Conservation (phyloP, 441 rosid species). For the Biscutella laevigata region DNA sequence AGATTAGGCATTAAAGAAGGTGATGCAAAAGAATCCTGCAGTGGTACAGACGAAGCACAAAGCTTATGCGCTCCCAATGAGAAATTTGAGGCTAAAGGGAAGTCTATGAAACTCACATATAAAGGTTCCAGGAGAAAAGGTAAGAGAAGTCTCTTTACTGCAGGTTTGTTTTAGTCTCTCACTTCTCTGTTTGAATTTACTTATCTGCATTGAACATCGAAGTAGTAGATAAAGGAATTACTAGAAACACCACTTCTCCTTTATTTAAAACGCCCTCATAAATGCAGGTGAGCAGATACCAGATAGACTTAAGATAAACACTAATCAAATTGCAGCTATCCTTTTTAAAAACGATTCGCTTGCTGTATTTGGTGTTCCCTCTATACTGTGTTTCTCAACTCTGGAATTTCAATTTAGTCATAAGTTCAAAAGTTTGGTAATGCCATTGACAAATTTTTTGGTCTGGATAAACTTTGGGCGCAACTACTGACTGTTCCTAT, state of each 20-base stretch:
- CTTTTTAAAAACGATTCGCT: neutral
- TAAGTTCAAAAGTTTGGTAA: neutral
- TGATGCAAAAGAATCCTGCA: conserved; percentile 53
- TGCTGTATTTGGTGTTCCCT: conserved; percentile 5
- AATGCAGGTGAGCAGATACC: neutral
- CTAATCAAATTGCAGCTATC: neutral
- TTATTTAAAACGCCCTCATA: neutral
- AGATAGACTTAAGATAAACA: neutral
- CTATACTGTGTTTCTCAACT: conserved; percentile 6
- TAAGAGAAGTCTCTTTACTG: conserved; percentile 59
- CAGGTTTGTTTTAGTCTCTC: conserved; percentile 41
- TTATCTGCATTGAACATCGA: conserved; percentile 8
- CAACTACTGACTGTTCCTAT: conserved; percentile 5
- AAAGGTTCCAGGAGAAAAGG: conserved; percentile 60
- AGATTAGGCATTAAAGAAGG: conserved; percentile 34
- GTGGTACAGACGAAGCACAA: conserved; percentile 58
- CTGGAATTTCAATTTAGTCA: neutral
- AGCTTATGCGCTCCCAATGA: conserved; percentile 33
- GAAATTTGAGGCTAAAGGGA: conserved; percentile 39
- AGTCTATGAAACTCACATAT: conserved; percentile 33
- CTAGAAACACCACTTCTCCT: neutral
- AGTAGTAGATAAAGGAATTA: conserved; percentile 10
- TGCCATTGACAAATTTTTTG: neutral
- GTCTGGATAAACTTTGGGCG: conserved; percentile 1
- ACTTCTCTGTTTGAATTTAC: conserved; percentile 9